phyloP scores from a whole-genome alignment of 202 grass and related monocot genomes.

The Carex sylvatica region DNA sequence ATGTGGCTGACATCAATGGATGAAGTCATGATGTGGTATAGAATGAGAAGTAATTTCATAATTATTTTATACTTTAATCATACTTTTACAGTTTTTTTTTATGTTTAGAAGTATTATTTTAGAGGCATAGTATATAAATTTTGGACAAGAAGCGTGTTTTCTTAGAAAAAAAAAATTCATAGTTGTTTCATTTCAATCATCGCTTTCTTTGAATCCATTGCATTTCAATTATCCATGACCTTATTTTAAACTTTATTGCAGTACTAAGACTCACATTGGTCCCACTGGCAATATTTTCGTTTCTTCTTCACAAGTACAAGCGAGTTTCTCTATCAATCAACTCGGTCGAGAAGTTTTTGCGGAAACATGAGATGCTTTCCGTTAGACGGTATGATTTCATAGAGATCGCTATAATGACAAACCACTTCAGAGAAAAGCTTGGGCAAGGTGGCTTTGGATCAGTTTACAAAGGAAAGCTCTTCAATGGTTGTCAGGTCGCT shows the following conservation, averaged over 20 bases:
- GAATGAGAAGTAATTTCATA: too few relatives aligned
- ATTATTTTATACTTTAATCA: too few relatives aligned
- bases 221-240: not conserved
- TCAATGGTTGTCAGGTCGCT: slow-evolving; percentile 34
- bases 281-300: not conserved
- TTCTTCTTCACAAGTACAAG: not conserved
- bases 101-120: too few relatives aligned
- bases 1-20: too few relatives aligned
- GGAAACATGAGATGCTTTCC: not conserved
- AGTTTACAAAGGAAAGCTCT: slow-evolving; percentile 44
- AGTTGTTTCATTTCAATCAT: too few relatives aligned
- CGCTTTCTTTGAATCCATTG: not conserved
- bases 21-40: too few relatives aligned
- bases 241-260: not conserved
- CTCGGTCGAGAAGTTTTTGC: not conserved
- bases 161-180: too few relatives aligned
- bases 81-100: too few relatives aligned
- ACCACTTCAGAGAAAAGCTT: too few relatives aligned
- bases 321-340: not conserved
- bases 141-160: too few relatives aligned
- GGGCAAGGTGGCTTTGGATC: slow-evolving; percentile 50
- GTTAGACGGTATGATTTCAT: not conserved
- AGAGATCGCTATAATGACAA: slow-evolving; percentile 11
- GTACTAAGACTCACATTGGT: not conserved
- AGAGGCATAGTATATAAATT: too few relatives aligned